Evolutionary conservation across 83 land plant species (phyloP).

Genomic region (Diphasiastrum complanatum): DNA sequence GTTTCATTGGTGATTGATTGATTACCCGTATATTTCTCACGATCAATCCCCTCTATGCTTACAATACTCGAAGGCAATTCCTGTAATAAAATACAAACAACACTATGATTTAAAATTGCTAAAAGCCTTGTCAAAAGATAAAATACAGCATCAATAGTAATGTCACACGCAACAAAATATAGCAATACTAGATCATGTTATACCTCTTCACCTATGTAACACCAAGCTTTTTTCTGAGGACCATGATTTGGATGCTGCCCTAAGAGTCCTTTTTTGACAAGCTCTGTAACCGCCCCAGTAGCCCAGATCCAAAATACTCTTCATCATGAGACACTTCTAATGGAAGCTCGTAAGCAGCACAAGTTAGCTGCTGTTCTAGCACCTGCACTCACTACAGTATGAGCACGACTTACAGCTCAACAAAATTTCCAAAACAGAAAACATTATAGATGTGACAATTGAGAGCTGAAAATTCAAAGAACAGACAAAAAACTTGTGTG

Average conservation of each 20-base stretch:
- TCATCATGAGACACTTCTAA: conserved; percentile 62
- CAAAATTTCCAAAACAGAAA: too few species aligned
- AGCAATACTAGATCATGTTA: neutral
- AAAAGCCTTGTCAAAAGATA: too few species aligned
- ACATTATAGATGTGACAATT: too few species aligned
- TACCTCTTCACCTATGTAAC: conserved; percentile 88
- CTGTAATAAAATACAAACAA: too few species aligned
- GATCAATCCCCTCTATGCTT: conserved; percentile 73
- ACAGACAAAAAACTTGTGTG: too few species aligned
- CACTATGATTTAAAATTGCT: too few species aligned
- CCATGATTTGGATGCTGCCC: conserved; percentile 35
- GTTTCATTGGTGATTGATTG: conserved; percentile 52
- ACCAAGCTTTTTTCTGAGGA: conserved; percentile 47
- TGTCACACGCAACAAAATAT: conserved; percentile 8
- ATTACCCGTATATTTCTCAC: conserved; percentile 63
- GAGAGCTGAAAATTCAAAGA: too few species aligned
- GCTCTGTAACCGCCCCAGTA: conserved; percentile 43
- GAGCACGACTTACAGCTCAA: too few species aligned
- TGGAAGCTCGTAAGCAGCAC: conserved; percentile 90
- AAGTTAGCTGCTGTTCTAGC: conserved; percentile 70
- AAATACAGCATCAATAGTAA: neutral
- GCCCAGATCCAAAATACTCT: conserved; percentile 67
- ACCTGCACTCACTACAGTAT: conserved; percentile 41
- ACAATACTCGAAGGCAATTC: conserved; percentile 62
- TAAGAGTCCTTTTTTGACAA: conserved; percentile 55